Conservation (phyloP, 192 early-diverging fungal species). For the Coemansia sp. region DNA sequence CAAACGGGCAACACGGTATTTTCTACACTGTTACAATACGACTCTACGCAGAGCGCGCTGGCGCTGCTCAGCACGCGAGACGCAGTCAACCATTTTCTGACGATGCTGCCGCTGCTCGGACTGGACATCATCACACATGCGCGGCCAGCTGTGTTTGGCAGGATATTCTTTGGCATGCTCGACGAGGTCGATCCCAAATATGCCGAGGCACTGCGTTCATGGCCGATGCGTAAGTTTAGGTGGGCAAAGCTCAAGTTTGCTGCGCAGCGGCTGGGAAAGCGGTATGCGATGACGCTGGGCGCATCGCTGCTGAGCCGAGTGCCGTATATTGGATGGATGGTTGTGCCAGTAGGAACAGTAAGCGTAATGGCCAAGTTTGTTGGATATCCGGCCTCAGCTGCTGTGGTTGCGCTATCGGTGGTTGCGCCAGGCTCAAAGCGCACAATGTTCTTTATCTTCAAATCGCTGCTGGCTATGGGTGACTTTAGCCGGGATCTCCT, state of each 20-base stretch:
- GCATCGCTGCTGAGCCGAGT: slow-evolving; percentile 25
- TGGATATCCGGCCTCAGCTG: slow-evolving; percentile 32
- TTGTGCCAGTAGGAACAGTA: slow-evolving; percentile 33
- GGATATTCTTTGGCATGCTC: slow-evolving; percentile 46
- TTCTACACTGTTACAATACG: slow-evolving; percentile 32
- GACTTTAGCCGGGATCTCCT: slow-evolving; percentile 50
- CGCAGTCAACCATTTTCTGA: slow-evolving; percentile 39
- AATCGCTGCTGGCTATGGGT: slow-evolving; percentile 47
- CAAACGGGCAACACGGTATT: slow-evolving; percentile 22
- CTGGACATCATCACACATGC: slow-evolving; percentile 41
- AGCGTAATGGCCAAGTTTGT: slow-evolving; percentile 47
- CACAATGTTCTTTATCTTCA: slow-evolving; percentile 42
- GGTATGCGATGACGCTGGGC: slow-evolving; percentile 41
- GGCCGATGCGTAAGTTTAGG: slow-evolving; percentile 37
- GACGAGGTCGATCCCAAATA: slow-evolving; percentile 44
- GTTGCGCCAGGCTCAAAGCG: slow-evolving; percentile 30
- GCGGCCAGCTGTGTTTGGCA: slow-evolving; percentile 25
- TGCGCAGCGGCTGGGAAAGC: slow-evolving; percentile 28
- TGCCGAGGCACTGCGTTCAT: slow-evolving; percentile 23
- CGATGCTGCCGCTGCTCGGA: slow-evolving; percentile 39
- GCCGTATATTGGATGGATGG: slow-evolving; percentile 47
- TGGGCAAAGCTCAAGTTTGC: slow-evolving; percentile 45
- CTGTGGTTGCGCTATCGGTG: slow-evolving; percentile 22
- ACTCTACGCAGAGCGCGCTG: slow-evolving; percentile 26
- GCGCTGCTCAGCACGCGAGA: slow-evolving; percentile 38